Conservation (phyloP, 2,329 filamentous ascomycete genomes). For the Colletotrichum sp. region DNA sequence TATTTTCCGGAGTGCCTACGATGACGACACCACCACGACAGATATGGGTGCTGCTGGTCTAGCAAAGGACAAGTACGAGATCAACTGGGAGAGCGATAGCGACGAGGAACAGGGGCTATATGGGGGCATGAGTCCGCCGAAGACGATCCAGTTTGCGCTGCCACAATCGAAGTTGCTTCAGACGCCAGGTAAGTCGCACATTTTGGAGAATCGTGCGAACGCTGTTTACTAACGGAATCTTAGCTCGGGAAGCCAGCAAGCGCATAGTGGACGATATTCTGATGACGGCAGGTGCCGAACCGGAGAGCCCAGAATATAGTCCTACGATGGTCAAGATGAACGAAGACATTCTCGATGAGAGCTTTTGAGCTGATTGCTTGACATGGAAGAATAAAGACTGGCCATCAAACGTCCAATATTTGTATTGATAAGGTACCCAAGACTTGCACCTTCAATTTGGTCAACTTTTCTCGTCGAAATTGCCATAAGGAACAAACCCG, state of each 20-base stretch:
- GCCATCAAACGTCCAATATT: background rate
- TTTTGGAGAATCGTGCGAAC: background rate
- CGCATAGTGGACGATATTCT: conserved; percentile 83
- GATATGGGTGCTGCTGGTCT: conserved; percentile 18
- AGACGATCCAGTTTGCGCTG: conserved; percentile 87
- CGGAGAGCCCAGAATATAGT: conserved; percentile 62
- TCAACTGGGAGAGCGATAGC: conserved; percentile 78
- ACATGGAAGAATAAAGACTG: background rate
- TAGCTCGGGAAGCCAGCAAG: conserved; percentile 79
- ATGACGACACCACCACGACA: conserved; percentile 26
- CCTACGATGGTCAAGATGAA: conserved; percentile 71
- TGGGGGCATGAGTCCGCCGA: conserved; percentile 85
- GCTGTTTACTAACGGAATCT: conserved; percentile 14
- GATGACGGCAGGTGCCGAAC: conserved; percentile 72
- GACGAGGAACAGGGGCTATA: conserved; percentile 67
- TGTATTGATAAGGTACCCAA: background rate
- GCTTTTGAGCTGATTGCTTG: conserved; percentile 49
- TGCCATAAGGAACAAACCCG: background rate
- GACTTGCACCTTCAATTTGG: background rate
- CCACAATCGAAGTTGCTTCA: conserved; percentile 79
- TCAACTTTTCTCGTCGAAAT: background rate
- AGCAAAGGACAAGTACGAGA: conserved; percentile 53
- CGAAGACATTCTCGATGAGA: conserved; percentile 65
- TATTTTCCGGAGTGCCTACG: conserved; percentile 16
- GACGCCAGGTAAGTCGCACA: conserved; percentile 68